phyloP scores from a whole-genome alignment of 192 early-diverging fungal genomes.

The Dissophora ornata region DNA sequence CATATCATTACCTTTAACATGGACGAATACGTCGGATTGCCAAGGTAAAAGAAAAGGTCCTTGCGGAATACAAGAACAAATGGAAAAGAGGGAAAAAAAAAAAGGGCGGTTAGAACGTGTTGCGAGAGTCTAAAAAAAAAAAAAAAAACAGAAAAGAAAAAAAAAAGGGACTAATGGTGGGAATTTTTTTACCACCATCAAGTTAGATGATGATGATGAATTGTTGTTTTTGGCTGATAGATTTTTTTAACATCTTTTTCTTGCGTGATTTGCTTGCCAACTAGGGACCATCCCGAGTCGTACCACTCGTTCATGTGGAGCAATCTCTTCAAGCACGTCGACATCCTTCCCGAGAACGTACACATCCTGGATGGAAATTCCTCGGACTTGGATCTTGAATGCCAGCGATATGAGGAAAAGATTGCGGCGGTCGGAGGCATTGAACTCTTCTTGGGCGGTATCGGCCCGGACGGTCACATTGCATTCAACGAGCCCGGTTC shows the following conservation, averaged over 20 bases:
- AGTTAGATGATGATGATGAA: no score
- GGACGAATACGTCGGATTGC: constrained; percentile 89
- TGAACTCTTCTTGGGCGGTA: constrained; percentile 89
- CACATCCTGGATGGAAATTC: constrained; percentile 89
- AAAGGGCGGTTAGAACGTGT: no score
- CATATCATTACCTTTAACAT: constrained; percentile 89
- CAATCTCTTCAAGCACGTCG: constrained; percentile 86
- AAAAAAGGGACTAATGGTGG: background rate
- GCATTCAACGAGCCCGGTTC: constrained; percentile 94
- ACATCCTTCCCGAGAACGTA: constrained; percentile 84
- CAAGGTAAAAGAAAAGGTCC: constrained; percentile 56
- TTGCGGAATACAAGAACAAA: no score
- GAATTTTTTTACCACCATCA: no score
- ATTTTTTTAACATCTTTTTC: background rate
- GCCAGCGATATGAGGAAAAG: constrained; percentile 79
- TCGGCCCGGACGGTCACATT: constrained; percentile 92
- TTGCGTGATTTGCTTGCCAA: no score
- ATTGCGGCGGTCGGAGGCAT: constrained; percentile 83
- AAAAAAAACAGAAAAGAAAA: constrained; percentile 4
- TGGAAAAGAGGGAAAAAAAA: no score
- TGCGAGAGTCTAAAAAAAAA: background rate
- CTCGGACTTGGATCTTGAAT: constrained; percentile 81
- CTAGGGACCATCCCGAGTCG: constrained; percentile 84
- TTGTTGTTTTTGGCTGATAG: no score
- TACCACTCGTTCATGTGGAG: constrained; percentile 95